Evolutionary conservation across 257 asterid genomes (phyloP), one percentile per base, ranked within the genome.

Genomic region (Nyctanthes arbortristis): DNA sequence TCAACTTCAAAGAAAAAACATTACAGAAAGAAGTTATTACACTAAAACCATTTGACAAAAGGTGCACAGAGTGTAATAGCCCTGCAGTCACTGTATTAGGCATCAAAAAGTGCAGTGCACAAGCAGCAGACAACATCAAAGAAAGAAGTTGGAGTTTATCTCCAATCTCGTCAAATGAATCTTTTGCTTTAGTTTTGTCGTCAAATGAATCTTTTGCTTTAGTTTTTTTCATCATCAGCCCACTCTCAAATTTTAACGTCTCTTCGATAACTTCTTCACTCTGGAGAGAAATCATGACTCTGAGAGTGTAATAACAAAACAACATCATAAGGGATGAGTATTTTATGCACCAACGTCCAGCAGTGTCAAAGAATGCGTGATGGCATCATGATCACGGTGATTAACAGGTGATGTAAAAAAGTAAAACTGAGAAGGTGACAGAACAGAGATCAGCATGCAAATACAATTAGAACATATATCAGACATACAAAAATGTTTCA

Each of bases 401-500:
- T 52, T n/a, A n/a, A n/a, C n/a, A n/a, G 3, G 30, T 52, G 14
- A 8, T 52, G 59, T 4, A 24, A 30, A 3, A 24, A 11, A 55
- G 45, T 9, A 31, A 22, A 24, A 37, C 11, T 40, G 45, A 16
- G 25, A 65, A 33, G 37, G 62, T 18, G 59, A 69, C 61, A 69
- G 30, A 54, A 33, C 33, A 32, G 54, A 40, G 66, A 52, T 55
- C 35, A 37, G 56, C 18, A 40, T 37, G 34, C 52, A 62, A 40
- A 9, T 35, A 27, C 62, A 68, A 65, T 57, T 18, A 30, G 24
- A 67, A 69, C 71, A 68, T 16, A 49, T 58, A 74, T 37, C 47
- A 67, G 29, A 68, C 96, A 62, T 84, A 94, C 98, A 90, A 68
- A 68, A 87, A 72, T 30, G 92, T 77, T 78, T 85, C 96, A 66